phyloP scores from a whole-genome alignment of 257 asterid genomes.

The Solanum medicagineum region DNA sequence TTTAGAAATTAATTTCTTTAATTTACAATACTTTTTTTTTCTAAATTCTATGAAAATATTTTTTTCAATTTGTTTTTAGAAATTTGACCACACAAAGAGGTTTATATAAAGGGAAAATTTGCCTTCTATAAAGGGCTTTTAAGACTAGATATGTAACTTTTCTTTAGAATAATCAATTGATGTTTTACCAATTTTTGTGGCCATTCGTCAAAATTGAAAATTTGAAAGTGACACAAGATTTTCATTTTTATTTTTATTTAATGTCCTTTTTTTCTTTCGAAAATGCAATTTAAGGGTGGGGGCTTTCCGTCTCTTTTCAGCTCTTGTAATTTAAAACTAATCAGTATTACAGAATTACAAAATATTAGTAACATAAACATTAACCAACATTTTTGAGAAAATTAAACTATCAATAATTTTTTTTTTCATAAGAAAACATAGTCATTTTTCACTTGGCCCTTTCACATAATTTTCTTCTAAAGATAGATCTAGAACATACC shows the following conservation, averaged over 20 bases:
- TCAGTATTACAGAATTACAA: not conserved
- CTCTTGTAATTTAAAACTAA: not conserved
- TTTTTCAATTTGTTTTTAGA: not conserved
- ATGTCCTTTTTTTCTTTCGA: not conserved
- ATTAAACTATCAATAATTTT: not conserved
- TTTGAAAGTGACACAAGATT: not conserved
- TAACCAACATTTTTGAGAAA: not conserved
- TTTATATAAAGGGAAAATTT: not conserved
- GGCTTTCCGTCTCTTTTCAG: not conserved
- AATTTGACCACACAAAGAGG: not conserved
- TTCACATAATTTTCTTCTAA: conserved; percentile 5
- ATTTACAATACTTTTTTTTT: not conserved
- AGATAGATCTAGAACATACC: conserved; percentile 1
- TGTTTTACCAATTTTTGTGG: not conserved
- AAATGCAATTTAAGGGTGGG: not conserved
- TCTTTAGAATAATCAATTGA: not conserved
- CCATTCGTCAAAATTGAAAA: not conserved
- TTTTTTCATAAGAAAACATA: not conserved
- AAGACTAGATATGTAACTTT: not conserved
- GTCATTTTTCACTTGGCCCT: conserved; percentile 2
- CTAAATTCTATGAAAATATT: not conserved
- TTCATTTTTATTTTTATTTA: not conserved
- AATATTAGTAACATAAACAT: not conserved
- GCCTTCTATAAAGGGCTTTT: not conserved
- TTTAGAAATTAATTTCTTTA: not conserved